Percentiles rank a stretch among this genome's conserved stretches.
These are phyloP conservation scores for Trypethelium eluteriae DNA, from an alignment of 495 filamentous ascomycete genomes.

Conservation along the genomic window DNA sequence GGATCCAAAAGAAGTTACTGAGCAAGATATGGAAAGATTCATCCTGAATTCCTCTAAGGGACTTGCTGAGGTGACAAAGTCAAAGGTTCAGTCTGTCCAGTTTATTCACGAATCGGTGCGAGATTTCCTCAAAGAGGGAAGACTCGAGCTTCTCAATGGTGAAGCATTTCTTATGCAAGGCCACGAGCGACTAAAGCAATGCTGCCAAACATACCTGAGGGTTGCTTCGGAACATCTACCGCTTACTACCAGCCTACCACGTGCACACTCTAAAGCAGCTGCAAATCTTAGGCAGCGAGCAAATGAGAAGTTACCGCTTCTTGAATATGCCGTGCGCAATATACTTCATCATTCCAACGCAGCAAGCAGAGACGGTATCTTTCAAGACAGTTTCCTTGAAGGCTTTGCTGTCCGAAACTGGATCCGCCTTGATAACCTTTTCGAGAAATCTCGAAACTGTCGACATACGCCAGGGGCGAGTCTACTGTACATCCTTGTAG, in stretches of 20 bases:
- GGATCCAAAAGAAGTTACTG: conserved; percentile 15
- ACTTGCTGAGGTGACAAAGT: conserved; percentile 33
- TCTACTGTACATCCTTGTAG: neutral
- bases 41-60: conserved; percentile 36
- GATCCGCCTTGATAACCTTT: neutral
- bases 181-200: neutral
- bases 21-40: conserved; percentile 23
- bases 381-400: neutral
- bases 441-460: neutral
- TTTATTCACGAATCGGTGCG: conserved; percentile 42
- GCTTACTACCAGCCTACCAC: neutral
- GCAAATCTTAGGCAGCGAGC: neutral
- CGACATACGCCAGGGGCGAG: no score
- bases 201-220: neutral
- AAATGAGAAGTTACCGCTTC: neutral
- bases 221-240: neutral
- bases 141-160: conserved; percentile 11
- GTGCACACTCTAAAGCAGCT: neutral
- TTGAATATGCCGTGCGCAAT: neutral
- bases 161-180: neutral
- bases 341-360: neutral
- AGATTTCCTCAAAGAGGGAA: conserved; percentile 35
- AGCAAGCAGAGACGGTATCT: neutral
- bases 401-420: neutral
- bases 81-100: conserved; percentile 30